Evolutionary conservation across 345 rosid genomes (phyloP).

Genomic region (Aquilaria sinensis): DNA sequence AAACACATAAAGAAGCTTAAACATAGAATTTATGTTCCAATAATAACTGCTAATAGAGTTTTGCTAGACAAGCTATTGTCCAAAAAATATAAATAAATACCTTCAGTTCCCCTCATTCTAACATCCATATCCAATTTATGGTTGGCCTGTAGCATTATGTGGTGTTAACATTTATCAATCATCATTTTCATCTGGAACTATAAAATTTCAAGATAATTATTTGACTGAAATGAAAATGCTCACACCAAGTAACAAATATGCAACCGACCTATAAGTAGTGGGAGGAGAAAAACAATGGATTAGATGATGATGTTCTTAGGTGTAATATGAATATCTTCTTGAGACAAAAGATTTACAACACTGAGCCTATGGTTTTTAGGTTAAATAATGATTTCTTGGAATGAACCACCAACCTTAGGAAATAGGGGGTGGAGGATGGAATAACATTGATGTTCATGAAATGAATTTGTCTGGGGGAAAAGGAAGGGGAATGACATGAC

Average conservation of each 20-base stretch:
- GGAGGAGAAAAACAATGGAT: neutral
- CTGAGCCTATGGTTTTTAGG: neutral
- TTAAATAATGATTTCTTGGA: neutral
- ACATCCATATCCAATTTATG: slow-evolving; percentile 12
- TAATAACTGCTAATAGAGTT: neutral
- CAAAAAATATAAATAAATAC: slow-evolving; percentile 13
- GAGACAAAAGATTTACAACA: neutral
- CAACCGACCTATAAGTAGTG: neutral
- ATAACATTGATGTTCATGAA: too few relatives aligned
- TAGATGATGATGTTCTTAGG: neutral
- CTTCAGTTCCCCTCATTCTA: slow-evolving; percentile 24
- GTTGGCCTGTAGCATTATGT: slow-evolving; percentile 21
- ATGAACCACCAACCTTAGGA: neutral
- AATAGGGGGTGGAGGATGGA: too few relatives aligned
- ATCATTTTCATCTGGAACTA: neutral
- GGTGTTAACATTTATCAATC: neutral
- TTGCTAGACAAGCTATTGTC: neutral
- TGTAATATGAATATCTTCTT: neutral
- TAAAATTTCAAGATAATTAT: neutral
- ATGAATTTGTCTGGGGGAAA: too few relatives aligned
- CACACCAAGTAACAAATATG: neutral
- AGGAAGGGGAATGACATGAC: too few relatives aligned
- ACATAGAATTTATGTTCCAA: neutral
- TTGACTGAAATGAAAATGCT: neutral
- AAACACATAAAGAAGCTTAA: neutral